Evolutionary conservation across 2,329 filamentous ascomycete genomes (phyloP).

Genomic region (Amesomyces nigricolor): DNA sequence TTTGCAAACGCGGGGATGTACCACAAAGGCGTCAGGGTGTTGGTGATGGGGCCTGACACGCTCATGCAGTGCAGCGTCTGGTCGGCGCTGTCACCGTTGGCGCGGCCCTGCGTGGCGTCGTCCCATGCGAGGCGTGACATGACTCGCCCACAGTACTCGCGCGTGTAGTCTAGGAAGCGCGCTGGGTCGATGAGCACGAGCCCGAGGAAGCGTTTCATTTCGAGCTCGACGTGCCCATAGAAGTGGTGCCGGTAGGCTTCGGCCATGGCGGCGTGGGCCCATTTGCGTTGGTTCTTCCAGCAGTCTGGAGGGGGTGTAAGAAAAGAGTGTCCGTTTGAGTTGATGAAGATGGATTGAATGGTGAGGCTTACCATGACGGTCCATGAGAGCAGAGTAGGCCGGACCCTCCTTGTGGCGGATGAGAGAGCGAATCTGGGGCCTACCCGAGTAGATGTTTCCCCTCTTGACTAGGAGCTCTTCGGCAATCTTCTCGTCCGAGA

Average conservation of each 20-base stretch:
- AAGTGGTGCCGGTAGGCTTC: conserved; percentile 37
- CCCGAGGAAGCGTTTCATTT: conserved; percentile 42
- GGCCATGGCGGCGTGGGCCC: conserved; percentile 44
- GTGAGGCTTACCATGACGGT: conserved; percentile 39
- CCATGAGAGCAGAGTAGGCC: conserved; percentile 46
- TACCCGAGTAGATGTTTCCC: conserved; percentile 45
- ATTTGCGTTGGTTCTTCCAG: conserved; percentile 46
- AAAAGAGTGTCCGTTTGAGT: background rate
- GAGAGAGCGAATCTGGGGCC: conserved; percentile 45
- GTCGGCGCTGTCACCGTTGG: conserved; percentile 43
- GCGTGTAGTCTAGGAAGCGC: conserved; percentile 41
- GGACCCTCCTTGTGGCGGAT: conserved; percentile 45
- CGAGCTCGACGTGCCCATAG: conserved; percentile 44
- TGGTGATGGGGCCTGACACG: conserved; percentile 46
- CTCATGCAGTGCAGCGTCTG: conserved; percentile 46
- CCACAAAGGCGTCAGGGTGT: conserved; percentile 46
- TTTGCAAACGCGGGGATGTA: conserved; percentile 39
- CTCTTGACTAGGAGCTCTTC: conserved; percentile 45
- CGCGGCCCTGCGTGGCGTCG: conserved; percentile 41
- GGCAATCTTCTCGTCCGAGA: conserved; percentile 45
- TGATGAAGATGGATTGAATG: background rate
- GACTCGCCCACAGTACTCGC: conserved; percentile 46
- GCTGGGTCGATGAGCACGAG: conserved; percentile 42
- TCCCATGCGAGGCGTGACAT: conserved; percentile 48
- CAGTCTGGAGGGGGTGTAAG: conserved; percentile 32